These are phyloP conservation scores for Myriangium duriaei DNA, from an alignment of 2,329 filamentous ascomycete species.

Conservation along the genomic window DNA sequence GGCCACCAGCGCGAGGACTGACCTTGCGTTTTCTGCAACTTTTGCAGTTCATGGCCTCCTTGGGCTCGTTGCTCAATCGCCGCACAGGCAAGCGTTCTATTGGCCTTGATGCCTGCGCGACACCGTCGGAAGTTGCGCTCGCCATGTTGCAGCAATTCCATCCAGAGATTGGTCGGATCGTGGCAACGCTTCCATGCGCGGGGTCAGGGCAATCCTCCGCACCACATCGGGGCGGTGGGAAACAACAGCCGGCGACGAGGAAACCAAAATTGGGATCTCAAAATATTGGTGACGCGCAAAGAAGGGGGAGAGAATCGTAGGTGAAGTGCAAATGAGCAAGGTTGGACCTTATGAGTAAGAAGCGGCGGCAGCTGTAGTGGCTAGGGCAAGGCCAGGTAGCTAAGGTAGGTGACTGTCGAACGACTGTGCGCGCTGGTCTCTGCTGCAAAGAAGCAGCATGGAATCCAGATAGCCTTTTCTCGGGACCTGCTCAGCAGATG, in stretches of 20 bases:
- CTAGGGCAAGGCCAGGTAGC: background rate
- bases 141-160: slow-evolving; percentile 11
- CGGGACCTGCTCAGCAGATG: background rate
- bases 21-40: slow-evolving; percentile 89
- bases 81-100: slow-evolving; percentile 67
- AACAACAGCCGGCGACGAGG: no score
- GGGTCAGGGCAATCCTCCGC: slow-evolving; percentile 81
- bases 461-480: background rate
- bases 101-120: slow-evolving; percentile 51
- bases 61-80: slow-evolving; percentile 59
- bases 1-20: slow-evolving; percentile 17
- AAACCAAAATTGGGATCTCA: no score
- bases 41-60: slow-evolving; percentile 93
- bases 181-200: slow-evolving; percentile 66
- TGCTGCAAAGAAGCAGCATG: background rate
- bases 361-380: background rate
- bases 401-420: background rate
- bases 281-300: no score
- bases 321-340: background rate
- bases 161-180: slow-evolving; percentile 63
- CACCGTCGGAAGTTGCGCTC: slow-evolving; percentile 11
- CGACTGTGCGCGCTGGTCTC: background rate
- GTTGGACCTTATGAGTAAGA: background rate
- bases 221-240: no score
- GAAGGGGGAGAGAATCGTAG: slow-evolving; percentile 2